These are phyloP conservation scores for Graphilbum sp. DNA, from an alignment of 2,329 filamentous ascomycete genomes.

Conservation along the genomic window DNA sequence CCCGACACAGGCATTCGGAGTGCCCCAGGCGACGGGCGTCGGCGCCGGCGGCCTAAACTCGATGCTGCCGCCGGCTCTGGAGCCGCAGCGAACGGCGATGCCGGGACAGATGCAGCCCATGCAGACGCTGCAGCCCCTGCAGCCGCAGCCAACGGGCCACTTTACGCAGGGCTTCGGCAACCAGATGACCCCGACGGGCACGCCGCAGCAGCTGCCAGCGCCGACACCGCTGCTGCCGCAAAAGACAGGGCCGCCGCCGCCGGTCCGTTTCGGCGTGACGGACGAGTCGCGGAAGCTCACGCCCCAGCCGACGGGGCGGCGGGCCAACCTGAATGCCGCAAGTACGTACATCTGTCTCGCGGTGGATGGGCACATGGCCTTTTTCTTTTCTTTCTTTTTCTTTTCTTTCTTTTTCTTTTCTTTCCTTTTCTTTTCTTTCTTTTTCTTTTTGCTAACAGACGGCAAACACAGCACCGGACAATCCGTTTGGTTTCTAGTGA, in stretches of 20 bases:
- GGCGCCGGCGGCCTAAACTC: slow-evolving; percentile 33
- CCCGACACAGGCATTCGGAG: slow-evolving; percentile 28
- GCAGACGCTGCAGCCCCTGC: slow-evolving; percentile 35
- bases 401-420: too few relatives aligned
- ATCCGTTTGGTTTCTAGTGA: slow-evolving; percentile 16
- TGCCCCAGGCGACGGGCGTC: slow-evolving; percentile 21
- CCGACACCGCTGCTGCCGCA: slow-evolving; percentile 53
- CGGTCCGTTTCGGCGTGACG: slow-evolving; percentile 74
- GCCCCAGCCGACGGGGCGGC: slow-evolving; percentile 73
- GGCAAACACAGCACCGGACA: slow-evolving; percentile 15
- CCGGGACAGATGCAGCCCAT: slow-evolving; percentile 15
- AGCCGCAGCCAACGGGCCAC: slow-evolving; percentile 34
- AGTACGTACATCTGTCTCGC: slow-evolving; percentile 64
- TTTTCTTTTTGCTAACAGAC: slow-evolving; percentile 5
- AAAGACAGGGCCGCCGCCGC: slow-evolving; percentile 71
- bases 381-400: too few relatives aligned
- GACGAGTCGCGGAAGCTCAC: slow-evolving; percentile 57
- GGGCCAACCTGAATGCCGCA: slow-evolving; percentile 83
- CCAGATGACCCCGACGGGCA: slow-evolving; percentile 19
- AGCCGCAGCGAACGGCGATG: slow-evolving; percentile 42
- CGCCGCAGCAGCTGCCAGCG: slow-evolving; percentile 38
- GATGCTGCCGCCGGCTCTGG: slow-evolving; percentile 40
- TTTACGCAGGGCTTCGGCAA: slow-evolving; percentile 26
- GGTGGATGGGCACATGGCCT: too few relatives aligned
- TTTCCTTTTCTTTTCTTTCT: slow-evolving; percentile 1